Percentiles rank a stretch among this genome's conserved stretches.
Evolutionary conservation across 2,329 filamentous ascomycete species (phyloP).

Genomic region (Calonectria crousiana): DNA sequence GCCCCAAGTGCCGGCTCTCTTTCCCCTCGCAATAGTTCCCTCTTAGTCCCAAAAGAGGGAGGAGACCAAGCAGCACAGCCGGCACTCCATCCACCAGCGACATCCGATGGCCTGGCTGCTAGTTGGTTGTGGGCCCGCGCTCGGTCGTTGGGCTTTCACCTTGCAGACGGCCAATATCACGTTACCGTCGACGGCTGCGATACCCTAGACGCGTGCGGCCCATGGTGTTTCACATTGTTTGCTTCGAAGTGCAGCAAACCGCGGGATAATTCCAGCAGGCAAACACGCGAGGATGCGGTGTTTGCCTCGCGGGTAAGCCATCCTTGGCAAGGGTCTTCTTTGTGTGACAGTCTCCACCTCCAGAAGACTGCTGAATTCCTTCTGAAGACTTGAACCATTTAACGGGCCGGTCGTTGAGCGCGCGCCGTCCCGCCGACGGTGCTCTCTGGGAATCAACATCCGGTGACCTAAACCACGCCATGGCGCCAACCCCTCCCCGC

Average conservation of each 20-base stretch:
- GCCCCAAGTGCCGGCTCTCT: neutral
- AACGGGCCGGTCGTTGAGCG: constrained; percentile 8
- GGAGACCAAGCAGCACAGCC: neutral
- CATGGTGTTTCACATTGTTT: neutral
- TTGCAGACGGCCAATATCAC: constrained; percentile 40
- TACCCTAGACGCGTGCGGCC: neutral
- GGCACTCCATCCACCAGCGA: constrained; percentile 22
- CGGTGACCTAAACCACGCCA: constrained; percentile 8
- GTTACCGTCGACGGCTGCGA: constrained; percentile 35
- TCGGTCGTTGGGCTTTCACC: constrained; percentile 24
- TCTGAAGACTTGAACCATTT: constrained; percentile 6
- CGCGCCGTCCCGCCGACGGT: constrained; percentile 31
- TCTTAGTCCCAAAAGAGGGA: neutral
- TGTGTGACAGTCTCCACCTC: constrained; percentile 21
- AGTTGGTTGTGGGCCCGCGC: constrained; percentile 7
- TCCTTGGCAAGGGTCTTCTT: constrained; percentile 30
- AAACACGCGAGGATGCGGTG: constrained; percentile 13
- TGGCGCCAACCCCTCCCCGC: constrained; percentile 6
- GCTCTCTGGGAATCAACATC: constrained; percentile 16
- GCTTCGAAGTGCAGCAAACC: neutral
- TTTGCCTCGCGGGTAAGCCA: constrained; percentile 34
- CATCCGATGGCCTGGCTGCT: constrained; percentile 23
- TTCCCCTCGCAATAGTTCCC: neutral
- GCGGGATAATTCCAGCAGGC: constrained; percentile 9
- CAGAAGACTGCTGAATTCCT: constrained; percentile 6